Base-by-base conservation (phyloP, 768 basidiomycete species). In the Candolleomyces eurysporus region DNA sequence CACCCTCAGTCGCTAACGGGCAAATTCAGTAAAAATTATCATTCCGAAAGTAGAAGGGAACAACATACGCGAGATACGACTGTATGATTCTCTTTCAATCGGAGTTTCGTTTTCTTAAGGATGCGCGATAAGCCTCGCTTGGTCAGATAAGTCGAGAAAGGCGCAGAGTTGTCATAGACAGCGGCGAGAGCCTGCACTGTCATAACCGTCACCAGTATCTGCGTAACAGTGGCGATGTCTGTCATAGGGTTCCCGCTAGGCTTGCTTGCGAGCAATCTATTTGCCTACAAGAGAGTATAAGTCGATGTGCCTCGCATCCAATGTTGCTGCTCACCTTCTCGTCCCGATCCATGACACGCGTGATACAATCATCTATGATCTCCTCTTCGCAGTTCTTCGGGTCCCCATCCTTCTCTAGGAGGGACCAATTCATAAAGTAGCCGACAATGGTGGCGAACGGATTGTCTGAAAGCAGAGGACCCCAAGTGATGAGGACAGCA, bases 81-180 rank as follows among this genome's bases (percentile, higher is more conserved):
- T 26, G 62, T 60, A 59, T 73, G 67, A 69, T 68, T 21, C n/a
- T 54, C 14, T 61, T 58, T 63, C 66, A 69, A 42, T 58, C 46
- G 43, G 63, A 63, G 16, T 68, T 65, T 52, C 59, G 68, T 67
- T 59, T 59, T 64, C 55, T 40, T 68, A 48, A 54, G 65, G 55
- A 53, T 64, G 7, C 58, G 48, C 8, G 63, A 51, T 17, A 71
- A 61, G 17, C 69, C 66, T 26, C 66, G 63, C 43, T 68, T 62
- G 55, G 66, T 67, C 65, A 75, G 67, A 62, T 68, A 76, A 48
- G 64, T 60, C 46, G 60, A 57, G 58, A 78, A 79, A 5, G 69
- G 61, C 46, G 62, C 61, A 16, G 69, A 78, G 42, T 61, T 72
- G 30, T 78, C 78, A 59, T 75, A 67, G 26, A 72, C 10, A 19